A percentile compares a stretch with the other conserved stretches of the same genome.
These are phyloP conservation scores for Ascochyta lentis DNA, from an alignment of 2,329 filamentous ascomycete genomes.

Conservation along the genomic window DNA sequence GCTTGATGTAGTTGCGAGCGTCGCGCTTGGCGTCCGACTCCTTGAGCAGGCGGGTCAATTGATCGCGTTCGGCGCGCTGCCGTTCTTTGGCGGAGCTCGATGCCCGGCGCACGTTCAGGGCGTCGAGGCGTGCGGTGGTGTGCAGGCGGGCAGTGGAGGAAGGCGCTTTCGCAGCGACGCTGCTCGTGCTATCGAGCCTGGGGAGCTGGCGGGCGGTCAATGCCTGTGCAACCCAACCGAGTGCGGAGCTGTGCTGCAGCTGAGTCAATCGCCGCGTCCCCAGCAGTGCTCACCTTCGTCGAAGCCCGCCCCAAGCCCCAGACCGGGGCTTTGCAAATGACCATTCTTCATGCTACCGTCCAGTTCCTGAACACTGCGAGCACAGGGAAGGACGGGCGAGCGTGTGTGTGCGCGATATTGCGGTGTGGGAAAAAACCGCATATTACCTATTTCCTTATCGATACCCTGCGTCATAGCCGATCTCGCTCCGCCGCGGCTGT, in stretches of 20 bases:
- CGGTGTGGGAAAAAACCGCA: constrained; percentile 9
- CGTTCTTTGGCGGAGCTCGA: constrained; percentile 44
- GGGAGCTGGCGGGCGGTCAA: constrained; percentile 25
- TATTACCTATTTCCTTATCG: constrained; percentile 19
- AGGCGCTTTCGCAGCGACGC: constrained; percentile 2
- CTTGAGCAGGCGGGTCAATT: constrained; percentile 66
- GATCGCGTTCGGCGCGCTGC: constrained; percentile 46
- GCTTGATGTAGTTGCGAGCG: constrained; percentile 88
- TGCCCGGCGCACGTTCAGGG: constrained; percentile 26
- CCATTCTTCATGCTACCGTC: constrained; percentile 49
- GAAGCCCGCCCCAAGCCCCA: constrained; percentile 41
- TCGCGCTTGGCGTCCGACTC: constrained; percentile 92
- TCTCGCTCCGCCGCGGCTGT: background rate
- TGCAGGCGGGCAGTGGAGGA: constrained; percentile 14
- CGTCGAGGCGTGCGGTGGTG: constrained; percentile 15
- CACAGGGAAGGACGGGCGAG: background rate
- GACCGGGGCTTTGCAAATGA: constrained; percentile 44
- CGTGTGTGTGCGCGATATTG: constrained; percentile 11
- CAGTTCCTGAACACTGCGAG: constrained; percentile 18
- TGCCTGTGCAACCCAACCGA: background rate
- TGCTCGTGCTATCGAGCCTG: constrained; percentile 32
- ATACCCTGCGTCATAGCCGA: constrained; percentile 27
- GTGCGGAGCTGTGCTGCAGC: background rate
- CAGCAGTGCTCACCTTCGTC: constrained; percentile 25
- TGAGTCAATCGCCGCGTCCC: constrained; percentile 17